Base-by-base conservation (phyloP, 2,329 filamentous ascomycete species). In the Penicillium sp. region DNA sequence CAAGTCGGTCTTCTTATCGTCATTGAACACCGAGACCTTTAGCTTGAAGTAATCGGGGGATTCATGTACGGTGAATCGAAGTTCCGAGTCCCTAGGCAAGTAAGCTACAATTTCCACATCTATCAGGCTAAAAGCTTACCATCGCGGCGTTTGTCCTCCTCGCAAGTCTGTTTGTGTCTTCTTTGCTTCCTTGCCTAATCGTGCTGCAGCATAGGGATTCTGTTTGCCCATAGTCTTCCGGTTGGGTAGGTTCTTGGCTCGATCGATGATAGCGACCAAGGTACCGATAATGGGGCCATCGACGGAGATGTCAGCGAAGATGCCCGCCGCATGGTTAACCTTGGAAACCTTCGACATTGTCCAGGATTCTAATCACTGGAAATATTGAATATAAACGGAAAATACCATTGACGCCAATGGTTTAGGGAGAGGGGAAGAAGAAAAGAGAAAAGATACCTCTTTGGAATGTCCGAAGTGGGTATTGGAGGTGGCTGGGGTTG, bases 171-270 rank as follows among this genome's bases (percentile, higher is more conserved):
- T 97, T 41, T 89, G 89, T 3, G 94, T 99, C 82, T 97, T 97
- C 80, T 95, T 96, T 48, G 94, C 94, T 77, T 97, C 93, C 76
- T 99, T 99, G 35, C 93, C 94, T 46, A 99, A 79, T 54, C 94
- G 84, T 33, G 92, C 93, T 38, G 94, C 94, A 77, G 93, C 97
- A 76, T 97, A 99, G 0, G 94, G 93, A 73, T 97, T 93, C 79
- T 99, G 94, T 78, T 99, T 99, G 56, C 94, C 94, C 81, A 99
- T 97, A 6, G 92, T 94, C 81, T 96, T 96, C 67, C 92, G 82
- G 78, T 99, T 99, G 50, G 94, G 94, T 66, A 99, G 80, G 74
- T 99, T 99, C 84, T 96, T 97, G 52, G 93, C 94, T 66, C 93
- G 86, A 78, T 99, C 94, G 70, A 97, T 86, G 69, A 99, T 88